A percentile compares a stretch with the other conserved stretches of the same genome.
Conservation (phyloP, 495 filamentous ascomycete species). For the Penicillium mononematosum region DNA sequence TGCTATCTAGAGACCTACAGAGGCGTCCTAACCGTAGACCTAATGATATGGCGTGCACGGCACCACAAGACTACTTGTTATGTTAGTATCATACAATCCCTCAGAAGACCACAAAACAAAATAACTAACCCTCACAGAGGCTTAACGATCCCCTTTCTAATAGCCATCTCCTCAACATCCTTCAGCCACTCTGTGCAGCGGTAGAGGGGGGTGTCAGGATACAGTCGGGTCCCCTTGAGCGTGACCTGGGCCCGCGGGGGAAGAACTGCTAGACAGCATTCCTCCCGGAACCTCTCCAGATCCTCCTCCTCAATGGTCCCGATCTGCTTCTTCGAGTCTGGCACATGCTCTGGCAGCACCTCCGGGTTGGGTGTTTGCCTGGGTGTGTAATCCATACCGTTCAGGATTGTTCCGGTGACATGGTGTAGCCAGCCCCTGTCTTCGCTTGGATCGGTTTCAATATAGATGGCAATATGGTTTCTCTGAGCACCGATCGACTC, state of each 20-base stretch:
- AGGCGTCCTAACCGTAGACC: background rate
- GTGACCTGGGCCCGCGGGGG: constrained; percentile 15
- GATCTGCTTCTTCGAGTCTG: constrained; percentile 10
- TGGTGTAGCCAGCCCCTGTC: constrained; percentile 11
- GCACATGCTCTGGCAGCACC: constrained; percentile 6
- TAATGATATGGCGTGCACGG: background rate
- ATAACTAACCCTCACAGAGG: background rate
- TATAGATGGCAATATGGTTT: constrained; percentile 17
- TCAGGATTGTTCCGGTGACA: constrained; percentile 16
- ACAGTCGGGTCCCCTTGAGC: constrained; percentile 2
- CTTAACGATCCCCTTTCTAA: constrained; percentile 19
- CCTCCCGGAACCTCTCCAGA: background rate
- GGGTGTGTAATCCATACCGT: constrained; percentile 13
- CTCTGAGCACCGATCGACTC: constrained; percentile 7
- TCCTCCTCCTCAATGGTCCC: constrained; percentile 12
- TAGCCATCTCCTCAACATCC: constrained; percentile 19
- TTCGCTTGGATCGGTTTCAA: constrained; percentile 11
- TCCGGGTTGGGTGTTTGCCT: constrained; percentile 8
- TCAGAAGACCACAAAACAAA: background rate
- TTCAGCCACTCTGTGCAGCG: constrained; percentile 14
- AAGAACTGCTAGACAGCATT: constrained; percentile 8
- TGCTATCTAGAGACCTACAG: background rate
- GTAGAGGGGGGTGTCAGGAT: constrained; percentile 14
- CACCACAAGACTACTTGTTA: background rate
- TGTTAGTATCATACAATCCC: background rate